These are phyloP conservation scores for Rubroboletus satanas DNA, from an alignment of 768 basidiomycete species.

Conservation along the genomic window DNA sequence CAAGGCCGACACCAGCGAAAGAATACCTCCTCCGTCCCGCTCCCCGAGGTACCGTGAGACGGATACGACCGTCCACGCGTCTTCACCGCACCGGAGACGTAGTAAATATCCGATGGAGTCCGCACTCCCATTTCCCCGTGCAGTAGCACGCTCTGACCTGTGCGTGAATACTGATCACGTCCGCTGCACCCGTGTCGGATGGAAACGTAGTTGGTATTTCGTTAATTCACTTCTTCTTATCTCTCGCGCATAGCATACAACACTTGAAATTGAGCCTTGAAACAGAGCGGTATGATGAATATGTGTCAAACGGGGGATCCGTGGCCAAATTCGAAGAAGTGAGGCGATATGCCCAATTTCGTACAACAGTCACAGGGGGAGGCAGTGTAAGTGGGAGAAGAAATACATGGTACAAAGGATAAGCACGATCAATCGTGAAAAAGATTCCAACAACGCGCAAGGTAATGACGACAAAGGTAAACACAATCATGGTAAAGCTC, in stretches of 20 bases:
- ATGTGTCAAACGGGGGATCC: neutral
- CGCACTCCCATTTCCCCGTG: neutral
- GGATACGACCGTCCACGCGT: neutral
- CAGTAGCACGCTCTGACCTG: too few species aligned
- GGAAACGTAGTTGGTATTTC: too few species aligned
- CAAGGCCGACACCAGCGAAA: neutral
- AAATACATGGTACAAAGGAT: neutral
- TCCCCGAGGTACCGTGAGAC: neutral
- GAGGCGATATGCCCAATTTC: neutral
- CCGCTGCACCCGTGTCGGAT: too few species aligned
- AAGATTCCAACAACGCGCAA: neutral
- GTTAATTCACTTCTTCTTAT: neutral
- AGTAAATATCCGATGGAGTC: neutral
- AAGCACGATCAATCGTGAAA: neutral
- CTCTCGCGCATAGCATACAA: neutral
- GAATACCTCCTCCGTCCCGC: neutral
- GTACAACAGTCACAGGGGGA: neutral
- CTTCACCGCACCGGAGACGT: neutral
- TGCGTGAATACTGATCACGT: too few species aligned
- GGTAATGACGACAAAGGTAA: neutral
- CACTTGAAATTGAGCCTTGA: neutral
- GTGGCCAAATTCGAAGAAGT: neutral
- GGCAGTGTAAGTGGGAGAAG: neutral
- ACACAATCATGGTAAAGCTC: neutral
- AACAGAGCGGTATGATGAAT: neutral